Base-by-base conservation (phyloP, 345 rosid genomes). In the Streptanthus diversifolius region DNA sequence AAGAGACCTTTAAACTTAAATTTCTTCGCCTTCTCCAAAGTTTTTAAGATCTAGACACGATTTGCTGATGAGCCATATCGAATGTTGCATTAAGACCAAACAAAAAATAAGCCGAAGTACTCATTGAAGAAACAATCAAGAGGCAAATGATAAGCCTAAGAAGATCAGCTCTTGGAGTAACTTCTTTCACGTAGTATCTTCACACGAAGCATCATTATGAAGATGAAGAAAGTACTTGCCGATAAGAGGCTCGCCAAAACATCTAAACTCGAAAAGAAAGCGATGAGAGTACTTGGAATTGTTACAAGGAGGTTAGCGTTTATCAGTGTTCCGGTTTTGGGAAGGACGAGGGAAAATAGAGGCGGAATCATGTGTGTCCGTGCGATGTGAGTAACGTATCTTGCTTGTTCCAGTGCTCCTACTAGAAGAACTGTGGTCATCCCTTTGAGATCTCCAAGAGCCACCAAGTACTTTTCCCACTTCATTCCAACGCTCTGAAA, bases 341-440 rank as follows among this genome's bases (percentile, higher is more conserved):
- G 73, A 51, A 78, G 81, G 4, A 89, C 80, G 0, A 68, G 56
- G 0, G 96, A 87, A 5, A 87, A 80, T 52, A 81, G 39, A 2
- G 92, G 90, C 0, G 90, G 92, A 14, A 80, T 82, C 92, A 89
- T 83, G 63, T 89, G 96, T 0, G 90, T 85, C 5, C 90, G 71
- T 0, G 83, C 89, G 2, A 89, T 87, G 48, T 84, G 92, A 4
- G 92, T 89, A 59, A 87, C 77, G 19, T 89, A 89, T 0, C 90
- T 69, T 1, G 92, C 90, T 61, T 89, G 95, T 19, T 88, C 89
- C 0, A 87, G 48, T 1, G 84, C 70, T 17, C 79, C 75, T 51
- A 82, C 88, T 6, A 85, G 75, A 44, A 89, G 74, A 27, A 80
- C 87, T 0, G 90, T 83, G 5, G 89, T 87, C 92, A 84, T 89